A percentile compares a stretch with the other conserved stretches of the same genome.
These are phyloP conservation scores for Pythium volutum DNA, from an alignment of 352 stramenopile species.

Conservation along the genomic window DNA sequence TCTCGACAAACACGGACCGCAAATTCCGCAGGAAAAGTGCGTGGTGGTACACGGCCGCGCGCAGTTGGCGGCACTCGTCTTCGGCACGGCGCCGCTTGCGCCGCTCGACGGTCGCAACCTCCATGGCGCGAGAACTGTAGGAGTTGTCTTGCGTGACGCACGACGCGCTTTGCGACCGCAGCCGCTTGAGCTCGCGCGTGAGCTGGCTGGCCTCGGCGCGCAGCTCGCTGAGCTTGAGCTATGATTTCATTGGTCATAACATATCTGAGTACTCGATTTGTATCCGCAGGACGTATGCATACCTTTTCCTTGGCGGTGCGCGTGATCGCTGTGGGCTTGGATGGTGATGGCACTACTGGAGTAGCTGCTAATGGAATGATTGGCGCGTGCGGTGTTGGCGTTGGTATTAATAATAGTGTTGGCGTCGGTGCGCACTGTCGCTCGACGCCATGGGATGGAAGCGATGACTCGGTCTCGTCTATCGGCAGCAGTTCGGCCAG, in stretches of 20 bases:
- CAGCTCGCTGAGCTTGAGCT: constrained; percentile 5
- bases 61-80: constrained; percentile 18
- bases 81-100: constrained; percentile 14
- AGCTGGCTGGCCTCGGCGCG: constrained; percentile 5
- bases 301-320: constrained; percentile 8
- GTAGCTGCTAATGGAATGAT: too few species aligned
- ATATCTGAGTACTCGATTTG: too few species aligned
- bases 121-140: background rate
- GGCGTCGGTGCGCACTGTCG: too few species aligned
- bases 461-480: background rate
- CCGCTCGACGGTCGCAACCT: constrained; percentile 6
- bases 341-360: background rate
- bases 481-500: constrained; percentile 7
- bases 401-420: too few species aligned
- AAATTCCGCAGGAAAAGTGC: constrained; percentile 6
- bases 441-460: too few species aligned
- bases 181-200: constrained; percentile 4
- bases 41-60: constrained; percentile 9
- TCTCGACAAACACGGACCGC: constrained; percentile 1
- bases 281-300: background rate
- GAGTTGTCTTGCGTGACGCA: background rate
- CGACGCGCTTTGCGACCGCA: background rate
- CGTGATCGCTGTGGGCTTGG: background rate
- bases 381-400: too few species aligned
- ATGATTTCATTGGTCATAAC: too few species aligned